These are phyloP conservation scores for Yamadazyma diddensiae DNA, from an alignment of 1,139 yeast species.

Conservation along the genomic window DNA sequence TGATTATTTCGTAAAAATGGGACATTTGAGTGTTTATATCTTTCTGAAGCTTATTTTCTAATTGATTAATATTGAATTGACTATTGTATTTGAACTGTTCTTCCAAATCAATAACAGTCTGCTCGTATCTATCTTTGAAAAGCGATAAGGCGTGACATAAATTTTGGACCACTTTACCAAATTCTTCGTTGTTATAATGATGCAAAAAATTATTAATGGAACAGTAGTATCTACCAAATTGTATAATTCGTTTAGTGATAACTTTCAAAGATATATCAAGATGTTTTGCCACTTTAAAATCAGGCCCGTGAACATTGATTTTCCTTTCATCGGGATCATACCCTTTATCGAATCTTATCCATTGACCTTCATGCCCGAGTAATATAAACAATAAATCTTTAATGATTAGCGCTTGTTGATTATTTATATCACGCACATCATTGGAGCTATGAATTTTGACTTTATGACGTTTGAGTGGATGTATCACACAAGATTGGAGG, in stretches of 20 bases:
- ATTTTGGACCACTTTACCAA: conserved; percentile 75
- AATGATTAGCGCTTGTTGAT: conserved; percentile 71
- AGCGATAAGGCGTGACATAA: conserved; percentile 59
- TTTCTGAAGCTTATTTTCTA: conserved; percentile 32
- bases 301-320: conserved; percentile 61
- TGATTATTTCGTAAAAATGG: conserved; percentile 58
- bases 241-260: conserved; percentile 60
- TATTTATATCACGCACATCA: conserved; percentile 39
- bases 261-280: conserved; percentile 75
- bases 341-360: conserved; percentile 63
- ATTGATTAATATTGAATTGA: conserved; percentile 29
- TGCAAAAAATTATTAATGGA: conserved; percentile 56
- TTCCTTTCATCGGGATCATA: conserved; percentile 45
- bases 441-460: conserved; percentile 43
- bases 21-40: conserved; percentile 33
- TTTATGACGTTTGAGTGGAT: conserved; percentile 14
- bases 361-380: conserved; percentile 77
- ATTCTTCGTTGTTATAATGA: conserved; percentile 48
- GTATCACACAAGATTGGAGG: conserved; percentile 17
- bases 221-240: conserved; percentile 60
- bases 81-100: conserved; percentile 46
- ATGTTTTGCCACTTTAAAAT: conserved; percentile 66
- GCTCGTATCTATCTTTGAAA: conserved; percentile 47
- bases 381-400: conserved; percentile 69
- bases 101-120: conserved; percentile 52